Conservation (phyloP, 2,329 filamentous ascomycete genomes). For the Magnaporthiopsis incrustans region DNA sequence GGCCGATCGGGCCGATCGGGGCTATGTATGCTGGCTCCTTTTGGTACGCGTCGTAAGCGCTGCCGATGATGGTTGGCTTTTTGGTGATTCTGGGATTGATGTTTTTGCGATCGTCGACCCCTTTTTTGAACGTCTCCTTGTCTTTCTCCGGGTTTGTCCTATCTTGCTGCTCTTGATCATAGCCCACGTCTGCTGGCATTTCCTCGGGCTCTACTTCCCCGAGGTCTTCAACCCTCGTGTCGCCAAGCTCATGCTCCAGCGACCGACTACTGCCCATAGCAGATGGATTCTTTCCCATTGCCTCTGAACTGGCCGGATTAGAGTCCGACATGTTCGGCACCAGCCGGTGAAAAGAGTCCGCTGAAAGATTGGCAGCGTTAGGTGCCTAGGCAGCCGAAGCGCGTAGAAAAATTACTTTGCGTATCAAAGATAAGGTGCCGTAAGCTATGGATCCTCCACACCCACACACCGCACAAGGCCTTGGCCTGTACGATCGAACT, state of each 20-base stretch:
- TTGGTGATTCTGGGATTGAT: background rate
- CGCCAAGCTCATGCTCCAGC: background rate
- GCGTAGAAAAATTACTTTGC: background rate
- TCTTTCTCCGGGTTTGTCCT: background rate
- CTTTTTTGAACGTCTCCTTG: conserved; percentile 4
- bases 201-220: conserved; percentile 2
- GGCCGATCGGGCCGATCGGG: conserved; percentile 28
- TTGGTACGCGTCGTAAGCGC: conserved; percentile 2
- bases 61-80: conserved; percentile 13
- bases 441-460: background rate
- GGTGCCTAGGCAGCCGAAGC: conserved; percentile 5
- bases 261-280: background rate
- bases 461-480: background rate
- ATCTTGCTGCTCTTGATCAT: background rate
- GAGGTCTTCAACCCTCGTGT: background rate
- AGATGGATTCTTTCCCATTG: background rate
- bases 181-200: background rate
- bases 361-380: conserved; percentile 8
- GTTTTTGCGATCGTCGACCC: background rate
- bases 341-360: conserved; percentile 7
- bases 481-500: background rate
- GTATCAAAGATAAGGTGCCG: background rate
- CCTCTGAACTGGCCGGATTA: background rate
- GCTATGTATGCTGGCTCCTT: conserved; percentile 26
- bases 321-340: conserved; percentile 9